Percentiles rank a stretch among this genome's conserved stretches.
Evolutionary conservation across 2,329 filamentous ascomycete genomes (phyloP).

Genomic region (Diplodia intermedia): DNA sequence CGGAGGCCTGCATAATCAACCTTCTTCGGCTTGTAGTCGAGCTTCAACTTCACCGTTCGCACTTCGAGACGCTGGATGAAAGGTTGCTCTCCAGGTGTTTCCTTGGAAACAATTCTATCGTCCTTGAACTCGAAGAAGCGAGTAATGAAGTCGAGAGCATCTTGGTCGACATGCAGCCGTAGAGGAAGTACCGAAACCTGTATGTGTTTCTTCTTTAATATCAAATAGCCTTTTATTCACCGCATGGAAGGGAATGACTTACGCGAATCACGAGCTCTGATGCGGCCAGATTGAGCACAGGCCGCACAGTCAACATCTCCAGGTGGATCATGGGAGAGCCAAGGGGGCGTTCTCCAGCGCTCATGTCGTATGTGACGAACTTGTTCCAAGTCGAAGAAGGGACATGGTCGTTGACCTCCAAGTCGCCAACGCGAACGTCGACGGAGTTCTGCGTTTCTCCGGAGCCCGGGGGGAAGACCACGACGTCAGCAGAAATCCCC

Average conservation of each 20-base stretch:
- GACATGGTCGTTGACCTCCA: constrained; percentile 93
- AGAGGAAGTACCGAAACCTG: constrained; percentile 77
- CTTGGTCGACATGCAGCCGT: constrained; percentile 93
- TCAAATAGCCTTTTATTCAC: constrained; percentile 1
- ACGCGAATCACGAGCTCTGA: constrained; percentile 86
- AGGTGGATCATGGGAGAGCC: constrained; percentile 89
- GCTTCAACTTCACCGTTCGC: constrained; percentile 79
- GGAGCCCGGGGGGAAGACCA: constrained; percentile 76
- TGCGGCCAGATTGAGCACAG: constrained; percentile 80
- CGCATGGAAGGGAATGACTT: constrained; percentile 37
- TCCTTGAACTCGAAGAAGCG: constrained; percentile 99
- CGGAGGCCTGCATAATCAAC: constrained; percentile 93
- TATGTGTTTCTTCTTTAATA: constrained; percentile 28
- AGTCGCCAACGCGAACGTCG: constrained; percentile 78
- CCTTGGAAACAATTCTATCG: constrained; percentile 57
- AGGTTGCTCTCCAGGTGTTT: constrained; percentile 65
- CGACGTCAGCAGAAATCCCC: constrained; percentile 81
- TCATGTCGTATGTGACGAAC: constrained; percentile 91
- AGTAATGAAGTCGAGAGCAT: constrained; percentile 95
- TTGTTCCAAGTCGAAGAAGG: constrained; percentile 98
- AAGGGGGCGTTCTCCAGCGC: constrained; percentile 84
- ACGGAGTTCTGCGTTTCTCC: constrained; percentile 88
- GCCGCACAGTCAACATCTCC: constrained; percentile 86
- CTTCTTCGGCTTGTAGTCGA: constrained; percentile 98
- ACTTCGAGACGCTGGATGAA: constrained; percentile 92